Evolutionary conservation across 257 asterid genomes (phyloP), one percentile per base, ranked within the genome.

Genomic region (Forsythia viridissima): DNA sequence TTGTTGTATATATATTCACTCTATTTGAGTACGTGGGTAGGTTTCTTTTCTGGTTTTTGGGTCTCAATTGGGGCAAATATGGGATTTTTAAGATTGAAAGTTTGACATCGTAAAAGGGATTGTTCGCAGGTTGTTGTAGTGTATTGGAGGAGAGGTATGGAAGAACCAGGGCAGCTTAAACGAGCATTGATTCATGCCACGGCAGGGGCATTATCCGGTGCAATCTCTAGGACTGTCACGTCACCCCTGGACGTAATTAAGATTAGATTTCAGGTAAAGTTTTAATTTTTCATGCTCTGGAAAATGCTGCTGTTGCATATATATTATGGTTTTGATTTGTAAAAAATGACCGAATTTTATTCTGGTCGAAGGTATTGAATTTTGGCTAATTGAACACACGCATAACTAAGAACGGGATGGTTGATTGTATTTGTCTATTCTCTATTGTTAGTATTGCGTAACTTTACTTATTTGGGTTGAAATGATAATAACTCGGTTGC

Each of bases 221-320:
- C 76, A 52, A 66, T 95, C 39, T 93, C 97, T 0, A 91, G 99
- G 81, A 91, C 93, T 1, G 92, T 95, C 18, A 95, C 98, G 0
- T 92, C 99, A 30, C 99, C 99, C 9, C 93, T 95, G 34, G 99
- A 95, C 86, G 99, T 95, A 40, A 92, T 95, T 83, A 95, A 95
- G 85, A 95, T 95, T 77, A 87, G 99, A 85, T 95, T 95, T 85
- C 99, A 95, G 99, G 99, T 93, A 7, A 36, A 20, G 6, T 12
- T 76, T 75, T 46, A 4, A 21, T 46, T 72, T 48, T 70, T 2
- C 15, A 75, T 70, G 36, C 18, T 72, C 38, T 67, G 34, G 34
- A 30, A 30, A 24, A 24, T 24, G 24, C 24, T 24, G 0, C 24
- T 36, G 38, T 2, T 8, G 7, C 5, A 59, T 21, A 7, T 59